Evolutionary conservation across 495 filamentous ascomycete genomes (phyloP), one percentile per base, ranked within the genome.

Genomic region (Neurospora sp.): DNA sequence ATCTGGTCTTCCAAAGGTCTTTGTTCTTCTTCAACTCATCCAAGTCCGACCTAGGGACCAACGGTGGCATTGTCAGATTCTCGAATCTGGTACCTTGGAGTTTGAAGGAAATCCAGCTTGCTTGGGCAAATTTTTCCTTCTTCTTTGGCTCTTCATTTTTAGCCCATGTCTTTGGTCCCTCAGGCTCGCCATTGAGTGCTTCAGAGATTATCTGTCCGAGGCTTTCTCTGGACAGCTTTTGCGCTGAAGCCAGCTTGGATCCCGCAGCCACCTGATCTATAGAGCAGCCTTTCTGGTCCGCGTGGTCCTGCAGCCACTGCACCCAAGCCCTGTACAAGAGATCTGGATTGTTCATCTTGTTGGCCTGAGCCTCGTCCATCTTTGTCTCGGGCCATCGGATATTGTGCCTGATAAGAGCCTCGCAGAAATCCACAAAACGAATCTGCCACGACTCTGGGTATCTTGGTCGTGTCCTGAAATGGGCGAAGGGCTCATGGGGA

Each of bases 301-400:
- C 40, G 2, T 69, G 69, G 4, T 70, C 22, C 37, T 74, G 69
- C 70, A 79, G 39, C 78, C 78, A 79, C n/a, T 10, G 16, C 31
- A 18, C 31, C 78, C 78, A 79, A 11, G 76, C 75, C n/a, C 42
- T 68, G 22, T 71, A 44, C 22, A 79, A 35, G 3, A 77, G 46
- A 9, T 27, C 72, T 0, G 73, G 39, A 5, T 72, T 59, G 70
- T 78, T 78, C 70, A 75, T 16, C 18, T 71, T 74, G 12, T 61
- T 31, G 22, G 22, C 53, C 53, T 61, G 53, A 8, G 53, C 53
- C 22, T 61, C 53, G 22, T 61, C 53, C 53, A 61, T 61, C 53
- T 6, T 61, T 31, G 53, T 61, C 53, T 61, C 20, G 53, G 53
- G 53, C 53, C 53, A 61, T 16, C 53, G 20, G 11, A 61, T 61